A percentile compares a stretch with the other conserved stretches of the same genome.
phyloP scores from a whole-genome alignment of 208 protist species.

The Leishmania aethiopica region DNA sequence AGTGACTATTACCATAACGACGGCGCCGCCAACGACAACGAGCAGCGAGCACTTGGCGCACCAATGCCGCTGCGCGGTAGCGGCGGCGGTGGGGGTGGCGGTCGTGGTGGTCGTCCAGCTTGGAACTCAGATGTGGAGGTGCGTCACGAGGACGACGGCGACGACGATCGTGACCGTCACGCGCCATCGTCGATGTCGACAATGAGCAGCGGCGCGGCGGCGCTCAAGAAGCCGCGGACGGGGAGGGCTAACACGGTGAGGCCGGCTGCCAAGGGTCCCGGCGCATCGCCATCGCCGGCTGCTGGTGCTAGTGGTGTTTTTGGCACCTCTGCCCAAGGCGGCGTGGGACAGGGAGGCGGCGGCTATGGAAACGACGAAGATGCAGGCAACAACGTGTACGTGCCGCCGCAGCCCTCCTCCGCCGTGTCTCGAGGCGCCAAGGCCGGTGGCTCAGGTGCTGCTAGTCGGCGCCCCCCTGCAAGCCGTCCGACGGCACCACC shows the following conservation, averaged over 20 bases:
- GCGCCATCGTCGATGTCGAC: constrained; percentile 6
- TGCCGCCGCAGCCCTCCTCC: constrained; percentile 6
- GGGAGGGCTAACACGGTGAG: not conserved
- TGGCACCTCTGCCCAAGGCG: not conserved
- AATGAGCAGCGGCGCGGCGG: constrained; percentile 4
- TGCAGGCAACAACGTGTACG: constrained; percentile 11
- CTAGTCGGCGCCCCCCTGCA: constrained; percentile 7
- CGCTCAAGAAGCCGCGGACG: constrained; percentile 33
- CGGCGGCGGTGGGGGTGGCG: constrained; percentile 12
- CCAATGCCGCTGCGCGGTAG: constrained; percentile 7
- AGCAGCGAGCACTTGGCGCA: not conserved
- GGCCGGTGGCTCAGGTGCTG: not conserved
- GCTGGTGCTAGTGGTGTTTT: constrained; percentile 2
- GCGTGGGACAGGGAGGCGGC: not conserved
- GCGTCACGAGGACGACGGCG: constrained; percentile 19
- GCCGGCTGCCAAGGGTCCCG: not conserved
- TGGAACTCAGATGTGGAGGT: constrained; percentile 73
- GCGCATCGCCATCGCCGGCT: not conserved
- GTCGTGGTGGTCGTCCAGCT: constrained; percentile 31
- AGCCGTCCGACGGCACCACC: constrained; percentile 1
- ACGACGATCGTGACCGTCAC: constrained; percentile 1
- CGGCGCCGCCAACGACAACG: not conserved
- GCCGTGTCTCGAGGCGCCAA: not conserved
- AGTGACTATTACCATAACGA: constrained; percentile 19
- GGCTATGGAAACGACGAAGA: constrained; percentile 7